These are phyloP conservation scores for Chalciporus piperatoides DNA, from an alignment of 1,284 basidiomycete species.

Conservation along the genomic window DNA sequence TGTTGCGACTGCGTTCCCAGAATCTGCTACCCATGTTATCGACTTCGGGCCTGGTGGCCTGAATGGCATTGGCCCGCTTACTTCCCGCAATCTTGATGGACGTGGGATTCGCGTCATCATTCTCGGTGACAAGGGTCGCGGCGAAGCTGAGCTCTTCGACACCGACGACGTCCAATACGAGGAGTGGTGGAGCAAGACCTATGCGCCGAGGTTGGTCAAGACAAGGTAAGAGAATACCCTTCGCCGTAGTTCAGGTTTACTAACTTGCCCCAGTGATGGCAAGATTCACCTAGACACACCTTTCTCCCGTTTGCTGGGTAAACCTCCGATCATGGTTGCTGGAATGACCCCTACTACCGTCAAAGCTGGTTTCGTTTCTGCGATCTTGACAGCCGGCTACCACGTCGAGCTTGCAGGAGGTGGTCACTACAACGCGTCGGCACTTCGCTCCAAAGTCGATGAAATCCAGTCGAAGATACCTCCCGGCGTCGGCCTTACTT, in stretches of 20 bases:
- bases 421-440: conserved; percentile 90
- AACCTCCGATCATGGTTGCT: conserved; percentile 97
- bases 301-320: conserved; percentile 92
- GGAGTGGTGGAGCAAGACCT: conserved; percentile 90
- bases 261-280: conserved; percentile 62
- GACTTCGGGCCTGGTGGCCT: conserved; percentile 96
- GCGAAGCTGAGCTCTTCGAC: conserved; percentile 82
- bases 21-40: conserved; percentile 87
- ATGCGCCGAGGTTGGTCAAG: conserved; percentile 80
- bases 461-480: conserved; percentile 85
- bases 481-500: conserved; percentile 85
- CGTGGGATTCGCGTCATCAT: conserved; percentile 89
- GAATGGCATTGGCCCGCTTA: conserved; percentile 90
- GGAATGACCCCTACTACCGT: conserved; percentile 98
- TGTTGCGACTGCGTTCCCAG: conserved; percentile 85
- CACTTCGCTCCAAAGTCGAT: conserved; percentile 84
- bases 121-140: conserved; percentile 81
- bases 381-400: conserved; percentile 90
- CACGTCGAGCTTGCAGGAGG: conserved; percentile 97
- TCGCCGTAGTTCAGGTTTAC: conserved; percentile 9
- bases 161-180: conserved; percentile 68
- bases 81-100: conserved; percentile 88
- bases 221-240: conserved; percentile 59
- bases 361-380: conserved; percentile 87
- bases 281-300: conserved; percentile 91